phyloP scores from a whole-genome alignment of 257 asterid species.

The Nicotiana knightiana region DNA sequence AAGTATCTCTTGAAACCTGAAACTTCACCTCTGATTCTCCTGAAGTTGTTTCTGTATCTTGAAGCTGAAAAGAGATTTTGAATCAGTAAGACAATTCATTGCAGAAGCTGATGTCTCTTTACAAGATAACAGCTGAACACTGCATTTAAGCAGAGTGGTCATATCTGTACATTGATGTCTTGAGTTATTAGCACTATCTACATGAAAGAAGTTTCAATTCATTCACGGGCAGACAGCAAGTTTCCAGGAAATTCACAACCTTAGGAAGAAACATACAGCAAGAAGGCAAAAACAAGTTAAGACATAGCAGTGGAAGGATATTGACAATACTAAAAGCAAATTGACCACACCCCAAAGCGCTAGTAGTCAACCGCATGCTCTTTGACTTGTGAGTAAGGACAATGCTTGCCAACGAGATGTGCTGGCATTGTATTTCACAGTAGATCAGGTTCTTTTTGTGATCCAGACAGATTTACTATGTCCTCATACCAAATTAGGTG shows the following conservation, averaged over 20 bases:
- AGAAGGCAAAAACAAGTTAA: not conserved
- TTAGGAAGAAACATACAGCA: not conserved
- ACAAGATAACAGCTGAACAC: not conserved
- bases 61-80: slow-evolving; percentile 53
- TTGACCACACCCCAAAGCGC: not conserved
- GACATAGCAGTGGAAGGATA: not conserved
- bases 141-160: not conserved
- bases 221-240: not conserved
- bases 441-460: not conserved
- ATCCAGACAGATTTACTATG: slow-evolving; percentile 3
- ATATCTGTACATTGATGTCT: not conserved
- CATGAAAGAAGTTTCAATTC: not conserved
- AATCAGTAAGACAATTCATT: slow-evolving; percentile 5
- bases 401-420: not conserved
- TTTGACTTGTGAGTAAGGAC: not conserved
- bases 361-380: not conserved
- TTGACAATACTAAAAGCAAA: not conserved
- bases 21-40: slow-evolving; percentile 81
- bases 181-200: not conserved
- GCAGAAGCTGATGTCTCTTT: not conserved
- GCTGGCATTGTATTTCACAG: not conserved
- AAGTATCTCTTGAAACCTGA: slow-evolving; percentile 75
- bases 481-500: not conserved
- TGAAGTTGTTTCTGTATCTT: slow-evolving; percentile 59
- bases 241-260: not conserved